Conservation (phyloP, 179 eudicot species). For the Camellia oleifera region DNA sequence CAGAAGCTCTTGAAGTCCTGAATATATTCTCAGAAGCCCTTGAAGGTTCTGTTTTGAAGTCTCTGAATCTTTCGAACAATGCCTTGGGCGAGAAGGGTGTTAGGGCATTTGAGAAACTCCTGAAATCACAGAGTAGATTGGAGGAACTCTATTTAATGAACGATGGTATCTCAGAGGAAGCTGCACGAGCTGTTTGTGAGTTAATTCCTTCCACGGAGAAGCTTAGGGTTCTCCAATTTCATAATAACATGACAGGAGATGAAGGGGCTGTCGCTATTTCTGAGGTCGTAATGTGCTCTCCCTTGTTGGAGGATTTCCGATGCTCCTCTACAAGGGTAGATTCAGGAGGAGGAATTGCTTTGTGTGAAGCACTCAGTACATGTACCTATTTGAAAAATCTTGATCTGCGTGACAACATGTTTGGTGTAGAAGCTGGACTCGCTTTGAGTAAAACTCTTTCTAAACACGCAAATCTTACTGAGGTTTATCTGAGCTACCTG, state of each 20-base stretch:
- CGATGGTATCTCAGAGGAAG: conserved; percentile 60
- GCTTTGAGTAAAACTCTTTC: conserved; percentile 39
- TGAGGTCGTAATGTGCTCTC: conserved; percentile 38
- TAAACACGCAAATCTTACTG: conserved; percentile 30
- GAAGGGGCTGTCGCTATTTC: conserved; percentile 50
- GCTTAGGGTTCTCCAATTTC: conserved; percentile 48
- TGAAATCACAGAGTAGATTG: conserved; percentile 40
- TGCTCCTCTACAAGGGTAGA: conserved; percentile 60
- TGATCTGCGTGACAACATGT: conserved; percentile 56
- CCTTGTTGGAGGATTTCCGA: conserved; percentile 44
- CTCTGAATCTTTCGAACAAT: conserved; percentile 49
- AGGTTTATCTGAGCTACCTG: conserved; percentile 49
- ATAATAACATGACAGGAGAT: conserved; percentile 64
- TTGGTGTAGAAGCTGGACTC: conserved; percentile 53
- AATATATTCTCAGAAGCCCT: conserved; percentile 44
- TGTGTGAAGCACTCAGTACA: conserved; percentile 39
- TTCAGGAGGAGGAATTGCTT: conserved; percentile 46
- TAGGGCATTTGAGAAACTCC: conserved; percentile 48
- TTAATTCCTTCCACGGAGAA: conserved; percentile 48
- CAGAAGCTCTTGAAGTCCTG: conserved; percentile 60
- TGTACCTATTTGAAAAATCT: conserved; percentile 38
- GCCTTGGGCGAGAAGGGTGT: conserved; percentile 66
- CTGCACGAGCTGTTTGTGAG: conserved; percentile 48
- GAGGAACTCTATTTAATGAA: conserved; percentile 60
- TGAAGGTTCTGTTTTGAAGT: conserved; percentile 38